Conservation (phyloP, 495 filamentous ascomycete species). For the Hypoxylon fuscum region DNA sequence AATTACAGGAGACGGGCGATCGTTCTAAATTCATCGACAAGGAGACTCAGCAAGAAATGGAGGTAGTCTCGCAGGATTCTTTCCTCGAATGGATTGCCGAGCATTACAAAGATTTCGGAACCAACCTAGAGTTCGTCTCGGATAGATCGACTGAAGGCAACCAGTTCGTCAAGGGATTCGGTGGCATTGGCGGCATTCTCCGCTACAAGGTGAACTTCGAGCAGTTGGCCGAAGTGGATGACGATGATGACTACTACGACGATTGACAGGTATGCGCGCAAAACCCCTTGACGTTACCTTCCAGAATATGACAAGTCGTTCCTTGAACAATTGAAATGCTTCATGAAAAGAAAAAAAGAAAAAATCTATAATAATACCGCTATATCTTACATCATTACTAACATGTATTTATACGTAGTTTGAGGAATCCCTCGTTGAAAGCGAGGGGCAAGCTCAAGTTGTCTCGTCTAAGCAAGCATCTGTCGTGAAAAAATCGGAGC, state of each 20-base stretch:
- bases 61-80: constrained; percentile 80
- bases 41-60: constrained; percentile 96
- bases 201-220: constrained; percentile 99
- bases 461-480: constrained; percentile 64
- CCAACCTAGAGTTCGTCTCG: constrained; percentile 96
- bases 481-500: constrained; percentile 41
- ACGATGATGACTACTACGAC: constrained; percentile 99
- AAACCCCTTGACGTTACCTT: constrained; percentile 3
- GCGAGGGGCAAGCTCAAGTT: constrained; percentile 88
- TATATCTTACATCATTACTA: constrained; percentile 26
- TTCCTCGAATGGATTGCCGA: constrained; percentile 99
- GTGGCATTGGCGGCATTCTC: constrained; percentile 95
- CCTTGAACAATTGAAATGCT: constrained; percentile 12
- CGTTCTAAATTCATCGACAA: constrained; percentile 92
- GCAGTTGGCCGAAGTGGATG: constrained; percentile 91
- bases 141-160: constrained; percentile 97
- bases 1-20: constrained; percentile 76
- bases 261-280: constrained; percentile 58
- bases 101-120: constrained; percentile 96
- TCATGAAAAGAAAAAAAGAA: constrained; percentile 18
- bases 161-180: constrained; percentile 99
- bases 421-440: constrained; percentile 91
- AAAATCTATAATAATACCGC: neutral
- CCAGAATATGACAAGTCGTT: neutral
- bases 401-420: constrained; percentile 61